These are phyloP conservation scores for Quercus dentata DNA, from an alignment of 306 rosid species.

Conservation along the genomic window DNA sequence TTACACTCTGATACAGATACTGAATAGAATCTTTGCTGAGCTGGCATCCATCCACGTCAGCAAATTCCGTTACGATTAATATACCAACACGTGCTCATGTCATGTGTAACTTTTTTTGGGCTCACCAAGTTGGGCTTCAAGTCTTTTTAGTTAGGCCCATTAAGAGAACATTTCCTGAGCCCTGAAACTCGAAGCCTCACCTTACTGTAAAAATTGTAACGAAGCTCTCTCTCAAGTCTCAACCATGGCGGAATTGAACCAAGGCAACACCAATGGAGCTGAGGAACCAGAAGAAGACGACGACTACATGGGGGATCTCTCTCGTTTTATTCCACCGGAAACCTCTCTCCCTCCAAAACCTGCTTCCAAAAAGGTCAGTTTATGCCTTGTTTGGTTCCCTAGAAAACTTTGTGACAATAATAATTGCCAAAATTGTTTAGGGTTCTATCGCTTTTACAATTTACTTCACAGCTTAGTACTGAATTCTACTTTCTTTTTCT, in stretches of 20 bases:
- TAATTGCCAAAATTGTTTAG: background rate
- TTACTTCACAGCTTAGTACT: background rate
- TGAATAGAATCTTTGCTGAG: background rate
- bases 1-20: background rate
- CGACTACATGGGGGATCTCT: conserved; percentile 84
- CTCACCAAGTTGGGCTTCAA: no score
- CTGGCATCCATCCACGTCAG: conserved; percentile 21
- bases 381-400: conserved; percentile 1
- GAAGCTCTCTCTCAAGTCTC: background rate
- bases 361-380: conserved; percentile 37
- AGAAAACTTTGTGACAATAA: background rate
- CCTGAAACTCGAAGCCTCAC: no score
- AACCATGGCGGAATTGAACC: conserved; percentile 56
- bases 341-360: conserved; percentile 32
- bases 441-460: background rate
- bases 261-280: conserved; percentile 15
- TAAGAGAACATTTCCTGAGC: no score
- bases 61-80: conserved; percentile 4
- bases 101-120: no score
- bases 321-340: conserved; percentile 58
- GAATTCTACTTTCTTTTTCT: background rate
- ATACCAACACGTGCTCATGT: no score
- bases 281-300: conserved; percentile 26
- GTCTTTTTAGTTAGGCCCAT: no score
- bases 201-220: no score